These are phyloP conservation scores for Dothideomycetidae sp. DNA, from an alignment of 2,329 filamentous ascomycete species.

Conservation along the genomic window DNA sequence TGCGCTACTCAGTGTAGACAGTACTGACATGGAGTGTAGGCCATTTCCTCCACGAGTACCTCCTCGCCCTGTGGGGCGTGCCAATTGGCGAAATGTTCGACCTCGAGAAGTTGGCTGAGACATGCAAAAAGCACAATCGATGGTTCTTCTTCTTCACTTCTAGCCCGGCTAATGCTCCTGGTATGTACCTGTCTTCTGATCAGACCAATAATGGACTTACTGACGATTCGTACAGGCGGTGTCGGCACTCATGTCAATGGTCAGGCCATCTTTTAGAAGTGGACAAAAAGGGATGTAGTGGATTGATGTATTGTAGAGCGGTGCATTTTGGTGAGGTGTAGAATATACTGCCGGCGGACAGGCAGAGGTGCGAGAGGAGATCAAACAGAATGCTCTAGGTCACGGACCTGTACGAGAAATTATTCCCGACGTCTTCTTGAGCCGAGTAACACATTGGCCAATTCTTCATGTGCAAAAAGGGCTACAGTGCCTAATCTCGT, in stretches of 20 bases:
- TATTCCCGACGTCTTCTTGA: no score
- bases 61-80: conserved; percentile 40
- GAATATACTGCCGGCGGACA: no score
- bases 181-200: conserved; percentile 20
- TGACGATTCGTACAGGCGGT: conserved; percentile 18
- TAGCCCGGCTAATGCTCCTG: conserved; percentile 43
- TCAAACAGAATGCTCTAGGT: no score
- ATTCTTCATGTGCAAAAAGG: no score
- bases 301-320: no score
- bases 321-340: no score
- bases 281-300: no score
- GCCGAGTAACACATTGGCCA: no score
- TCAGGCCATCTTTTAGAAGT: conserved; percentile 23
- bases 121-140: conserved; percentile 11
- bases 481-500: no score
- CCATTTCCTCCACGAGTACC: conserved; percentile 28
- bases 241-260: conserved; percentile 32
- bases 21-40: conserved; percentile 3
- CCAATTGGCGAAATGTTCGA: conserved; percentile 43
- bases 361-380: no score
- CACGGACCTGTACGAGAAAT: no score
- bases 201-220: not conserved
- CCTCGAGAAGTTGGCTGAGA: conserved; percentile 29
- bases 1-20: conserved; percentile 30
- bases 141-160: conserved; percentile 38